Base-by-base conservation (phyloP, 371 early-diverging fungal species). In the Spiromyces aspiralis region DNA sequence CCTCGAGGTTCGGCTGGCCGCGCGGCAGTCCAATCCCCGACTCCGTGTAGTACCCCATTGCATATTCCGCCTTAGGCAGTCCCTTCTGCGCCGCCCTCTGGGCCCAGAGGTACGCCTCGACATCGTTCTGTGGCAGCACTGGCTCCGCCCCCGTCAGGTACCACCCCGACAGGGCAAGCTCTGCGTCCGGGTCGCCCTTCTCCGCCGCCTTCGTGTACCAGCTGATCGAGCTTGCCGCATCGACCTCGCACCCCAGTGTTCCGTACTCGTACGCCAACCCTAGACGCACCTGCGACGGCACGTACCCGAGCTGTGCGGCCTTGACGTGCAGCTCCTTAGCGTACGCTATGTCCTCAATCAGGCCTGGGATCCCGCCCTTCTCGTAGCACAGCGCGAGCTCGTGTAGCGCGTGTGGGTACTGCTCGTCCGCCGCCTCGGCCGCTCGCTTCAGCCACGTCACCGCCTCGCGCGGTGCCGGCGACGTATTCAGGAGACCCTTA, bases 221-320 rank as follows among this genome's bases (percentile, higher is more conserved):
- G 2, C 87, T 87, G 63, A 97, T 92, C 4, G 90, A 90, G 27
- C 86, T 72, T 21, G 87, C 72, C 2, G 98, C 82, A 59, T 95
- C 93, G 1, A 86, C 71, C 0, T 87, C 83, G 51, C 89, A 86
- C n/a, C 78, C 82, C 35, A 97, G 70, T 4, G 76, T 73, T 1
- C 97, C 97, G 60, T 94, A 87, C 67, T 98, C 95, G 70, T 92
- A 94, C 45, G 85, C 88, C 53, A 81, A 74, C 16, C 95, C 98
- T 4, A 98, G 75, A 50, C 87, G 86, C 67, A 86, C 87, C 59
- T 89, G 92, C 27, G 93, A 87, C 16, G 87, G 89, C 25, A 89
- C 82, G 68, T 95, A 95, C 21, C 93, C 92, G 44, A 88, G 78
- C 56, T 87, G 83, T 12, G 95, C 95, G 1, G 95, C 90, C 54